phyloP scores from a whole-genome alignment of 2,329 filamentous ascomycete genomes.

The Cercospora sojina region DNA sequence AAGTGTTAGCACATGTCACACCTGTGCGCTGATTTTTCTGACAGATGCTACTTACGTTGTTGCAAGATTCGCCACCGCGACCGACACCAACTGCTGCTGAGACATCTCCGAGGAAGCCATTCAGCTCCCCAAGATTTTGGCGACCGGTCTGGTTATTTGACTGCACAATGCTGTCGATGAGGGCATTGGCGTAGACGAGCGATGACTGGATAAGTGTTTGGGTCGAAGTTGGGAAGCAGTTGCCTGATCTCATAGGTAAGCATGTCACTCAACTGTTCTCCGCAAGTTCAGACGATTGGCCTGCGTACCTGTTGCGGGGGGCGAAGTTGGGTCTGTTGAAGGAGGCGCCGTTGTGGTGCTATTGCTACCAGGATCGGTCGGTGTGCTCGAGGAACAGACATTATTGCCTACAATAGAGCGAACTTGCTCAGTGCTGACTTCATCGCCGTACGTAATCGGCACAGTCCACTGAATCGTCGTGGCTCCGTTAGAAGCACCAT shows the following conservation, averaged over 20 bases:
- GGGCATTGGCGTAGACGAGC: slow-evolving; percentile 11
- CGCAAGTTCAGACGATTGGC: not conserved
- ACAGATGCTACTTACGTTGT: slow-evolving; percentile 2
- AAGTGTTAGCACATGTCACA: not conserved
- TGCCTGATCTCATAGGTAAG: not conserved
- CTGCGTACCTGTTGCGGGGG: not conserved
- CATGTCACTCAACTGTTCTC: not conserved
- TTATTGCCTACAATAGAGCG: slow-evolving; percentile 8
- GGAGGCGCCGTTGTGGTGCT: slow-evolving; percentile 1
- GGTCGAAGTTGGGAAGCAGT: slow-evolving; percentile 17
- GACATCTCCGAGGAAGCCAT: slow-evolving; percentile 19
- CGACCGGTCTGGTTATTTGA: slow-evolving; percentile 17
- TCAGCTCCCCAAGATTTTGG: slow-evolving; percentile 19
- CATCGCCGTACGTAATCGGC: slow-evolving; percentile 13
- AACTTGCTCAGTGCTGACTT: slow-evolving; percentile 13
- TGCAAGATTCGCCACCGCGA: slow-evolving; percentile 11
- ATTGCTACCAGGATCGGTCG: slow-evolving; percentile 1
- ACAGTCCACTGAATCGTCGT: slow-evolving; percentile 17
- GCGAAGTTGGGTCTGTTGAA: not conserved
- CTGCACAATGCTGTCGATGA: slow-evolving; percentile 20
- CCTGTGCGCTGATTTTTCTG: not conserved
- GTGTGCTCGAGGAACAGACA: slow-evolving; percentile 10
- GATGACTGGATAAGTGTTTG: slow-evolving; percentile 16
- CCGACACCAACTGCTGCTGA: slow-evolving; percentile 12
- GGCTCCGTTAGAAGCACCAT: slow-evolving; percentile 20